Evolutionary conservation across 2,329 filamentous ascomycete genomes (phyloP), one percentile per base, ranked within the genome.

Genomic region (Monosporascus sp.): DNA sequence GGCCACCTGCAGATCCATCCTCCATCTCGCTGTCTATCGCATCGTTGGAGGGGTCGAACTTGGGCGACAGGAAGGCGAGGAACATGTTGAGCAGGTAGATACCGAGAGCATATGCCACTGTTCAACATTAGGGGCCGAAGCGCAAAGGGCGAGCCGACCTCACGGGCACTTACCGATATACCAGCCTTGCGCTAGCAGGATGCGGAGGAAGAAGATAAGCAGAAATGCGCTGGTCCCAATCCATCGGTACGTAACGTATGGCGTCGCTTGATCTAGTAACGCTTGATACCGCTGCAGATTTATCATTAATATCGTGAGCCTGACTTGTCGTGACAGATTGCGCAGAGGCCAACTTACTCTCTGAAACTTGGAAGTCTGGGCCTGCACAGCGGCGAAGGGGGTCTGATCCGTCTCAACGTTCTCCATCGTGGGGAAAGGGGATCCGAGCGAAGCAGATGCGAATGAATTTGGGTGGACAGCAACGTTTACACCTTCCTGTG

Each of bases 41-140:
- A 69, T 96, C 93, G 68, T 94, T 90, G 59, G 91, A 96, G 52
- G 94, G 94, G 76, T 99, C 94, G 78, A 99, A 97, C 78, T 99
- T 99, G 64, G 94, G 94, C 68, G 93, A 90, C 51, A 99, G 82
- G 79, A 99, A 99, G 63, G 94, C 94, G 70, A 99, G 90, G 82
- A 99, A 99, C 56, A 99, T 85, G 76, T 99, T 99, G 57, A 99
- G 86, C 47, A 99, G 89, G 79, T 99, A 99, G 74, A 99, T 99
- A 63, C 93, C 94, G 52, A 99, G 85, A 38, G 93, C 94, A 74
- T 99, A 99, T 62, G 92, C 93, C 65, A 99, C 94, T 96, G 62
- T 44, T n/a, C 5, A 9, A 7, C 11, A 34, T 62, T 59, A 60
- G 63, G 34, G 14, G 27, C 14, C 11, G 11, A 20, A 18, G 7